These are phyloP conservation scores for Eucalyptus tenuipes DNA, from an alignment of 345 rosid genomes.

Conservation along the genomic window DNA sequence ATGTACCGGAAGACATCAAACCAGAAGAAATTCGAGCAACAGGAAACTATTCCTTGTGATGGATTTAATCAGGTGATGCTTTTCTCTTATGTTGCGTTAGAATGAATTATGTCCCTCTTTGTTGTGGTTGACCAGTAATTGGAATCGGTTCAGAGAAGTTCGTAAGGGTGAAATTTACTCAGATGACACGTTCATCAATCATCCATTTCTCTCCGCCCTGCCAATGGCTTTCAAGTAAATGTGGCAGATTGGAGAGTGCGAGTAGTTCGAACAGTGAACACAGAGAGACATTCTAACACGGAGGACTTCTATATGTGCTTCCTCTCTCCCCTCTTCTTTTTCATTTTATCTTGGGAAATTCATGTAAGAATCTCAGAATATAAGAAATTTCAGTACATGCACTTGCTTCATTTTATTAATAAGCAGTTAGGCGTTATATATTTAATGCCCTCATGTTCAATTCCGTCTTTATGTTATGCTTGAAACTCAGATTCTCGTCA, in stretches of 20 bases:
- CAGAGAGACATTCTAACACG: not conserved
- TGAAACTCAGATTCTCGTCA: no score
- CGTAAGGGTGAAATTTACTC: not conserved
- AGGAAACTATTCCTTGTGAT: no score
- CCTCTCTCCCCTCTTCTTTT: not conserved
- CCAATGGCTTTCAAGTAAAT: not conserved
- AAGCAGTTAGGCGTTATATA: no score
- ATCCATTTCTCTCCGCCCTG: not conserved
- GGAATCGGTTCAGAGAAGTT: not conserved
- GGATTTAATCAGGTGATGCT: constrained; percentile 51
- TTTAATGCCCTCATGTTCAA: no score
- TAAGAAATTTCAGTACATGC: not conserved
- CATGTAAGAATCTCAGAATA: not conserved
- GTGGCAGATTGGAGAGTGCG: not conserved
- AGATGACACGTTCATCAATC: not conserved
- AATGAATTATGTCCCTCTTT: not conserved
- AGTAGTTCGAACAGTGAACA: not conserved
- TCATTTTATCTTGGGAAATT: not conserved
- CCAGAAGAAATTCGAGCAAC: no score
- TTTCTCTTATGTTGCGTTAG: not conserved
- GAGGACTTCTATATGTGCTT: not conserved
- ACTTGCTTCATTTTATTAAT: not conserved
- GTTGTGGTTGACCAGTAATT: not conserved
- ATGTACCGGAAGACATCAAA: constrained; percentile 1
- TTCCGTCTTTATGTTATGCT: no score